Conservation (phyloP, 2,329 filamentous ascomycete species). For the Aspergillus fijiensis region DNA sequence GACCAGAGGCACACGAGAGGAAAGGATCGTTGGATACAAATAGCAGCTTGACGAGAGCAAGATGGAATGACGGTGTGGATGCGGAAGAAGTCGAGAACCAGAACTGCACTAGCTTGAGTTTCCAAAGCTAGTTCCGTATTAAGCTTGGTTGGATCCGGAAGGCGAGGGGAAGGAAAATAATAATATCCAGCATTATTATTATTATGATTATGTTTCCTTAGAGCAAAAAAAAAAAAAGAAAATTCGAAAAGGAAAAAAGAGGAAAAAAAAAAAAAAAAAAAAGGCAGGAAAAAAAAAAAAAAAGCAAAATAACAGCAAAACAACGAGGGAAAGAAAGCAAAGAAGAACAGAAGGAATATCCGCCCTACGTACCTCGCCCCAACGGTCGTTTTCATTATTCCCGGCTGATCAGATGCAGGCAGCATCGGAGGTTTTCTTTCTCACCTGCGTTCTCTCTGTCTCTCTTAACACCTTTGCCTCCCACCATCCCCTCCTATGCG, state of each 20-base stretch:
- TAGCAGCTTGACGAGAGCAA: conserved; percentile 16
- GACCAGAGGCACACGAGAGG: conserved; percentile 15
- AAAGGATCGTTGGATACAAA: conserved; percentile 25
- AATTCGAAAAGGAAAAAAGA: conserved; percentile 8
- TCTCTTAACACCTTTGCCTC: neutral
- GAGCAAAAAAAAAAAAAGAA: no score
- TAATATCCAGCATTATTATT: neutral
- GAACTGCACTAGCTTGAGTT: conserved; percentile 10
- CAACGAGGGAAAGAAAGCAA: neutral
- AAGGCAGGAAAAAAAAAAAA: neutral
- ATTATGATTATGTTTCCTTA: neutral
- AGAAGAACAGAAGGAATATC: neutral
- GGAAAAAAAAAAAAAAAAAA: neutral
- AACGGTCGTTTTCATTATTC: conserved; percentile 8
- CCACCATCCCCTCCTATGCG: neutral
- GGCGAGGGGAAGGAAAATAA: neutral
- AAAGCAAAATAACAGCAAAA: neutral
- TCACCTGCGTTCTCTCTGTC: conserved; percentile 1
- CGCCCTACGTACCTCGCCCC: neutral
- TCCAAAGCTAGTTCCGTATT: conserved; percentile 12
- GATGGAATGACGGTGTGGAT: conserved; percentile 30
- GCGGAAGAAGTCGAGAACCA: conserved; percentile 17
- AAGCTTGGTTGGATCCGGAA: conserved; percentile 18
- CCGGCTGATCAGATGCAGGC: conserved; percentile 9
- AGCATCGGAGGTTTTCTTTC: conserved; percentile 9